Conservation (phyloP, 108 stramenopile species). For the Bacterosira constricta region DNA sequence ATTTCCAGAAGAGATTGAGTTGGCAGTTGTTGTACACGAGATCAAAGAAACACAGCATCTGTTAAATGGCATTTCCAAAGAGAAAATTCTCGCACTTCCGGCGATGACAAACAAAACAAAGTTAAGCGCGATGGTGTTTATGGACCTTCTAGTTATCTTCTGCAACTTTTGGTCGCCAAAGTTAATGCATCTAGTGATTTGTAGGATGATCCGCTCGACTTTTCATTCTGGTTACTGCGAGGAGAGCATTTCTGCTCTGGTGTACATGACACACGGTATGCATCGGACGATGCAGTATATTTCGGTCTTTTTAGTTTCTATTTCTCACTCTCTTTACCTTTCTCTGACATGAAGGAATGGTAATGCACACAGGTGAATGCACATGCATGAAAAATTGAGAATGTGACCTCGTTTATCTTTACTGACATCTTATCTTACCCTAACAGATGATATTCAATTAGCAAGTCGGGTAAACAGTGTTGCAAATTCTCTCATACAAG, state of each 20-base stretch:
- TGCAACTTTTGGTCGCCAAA: neutral
- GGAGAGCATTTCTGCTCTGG: neutral
- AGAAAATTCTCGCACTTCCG: neutral
- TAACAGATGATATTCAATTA: neutral
- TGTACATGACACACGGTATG: neutral
- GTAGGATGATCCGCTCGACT: neutral
- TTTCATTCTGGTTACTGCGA: neutral
- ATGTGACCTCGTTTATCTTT: too few relatives aligned
- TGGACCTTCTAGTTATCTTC: neutral
- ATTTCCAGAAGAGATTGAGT: neutral
- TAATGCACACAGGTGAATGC: too few relatives aligned
- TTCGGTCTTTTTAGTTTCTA: neutral
- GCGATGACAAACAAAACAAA: neutral
- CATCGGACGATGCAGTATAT: neutral
- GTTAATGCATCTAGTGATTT: neutral
- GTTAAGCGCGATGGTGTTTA: neutral
- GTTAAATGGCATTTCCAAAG: neutral
- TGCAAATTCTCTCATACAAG: neutral
- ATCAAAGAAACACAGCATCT: neutral
- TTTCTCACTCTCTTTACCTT: neutral
- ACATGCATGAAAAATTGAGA: too few relatives aligned
- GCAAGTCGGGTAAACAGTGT: neutral
- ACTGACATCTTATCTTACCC: neutral
- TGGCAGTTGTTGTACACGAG: neutral
- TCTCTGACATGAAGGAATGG: neutral